Conservation (phyloP, 2,329 filamentous ascomycete species). For the Colletotrichum lini region DNA sequence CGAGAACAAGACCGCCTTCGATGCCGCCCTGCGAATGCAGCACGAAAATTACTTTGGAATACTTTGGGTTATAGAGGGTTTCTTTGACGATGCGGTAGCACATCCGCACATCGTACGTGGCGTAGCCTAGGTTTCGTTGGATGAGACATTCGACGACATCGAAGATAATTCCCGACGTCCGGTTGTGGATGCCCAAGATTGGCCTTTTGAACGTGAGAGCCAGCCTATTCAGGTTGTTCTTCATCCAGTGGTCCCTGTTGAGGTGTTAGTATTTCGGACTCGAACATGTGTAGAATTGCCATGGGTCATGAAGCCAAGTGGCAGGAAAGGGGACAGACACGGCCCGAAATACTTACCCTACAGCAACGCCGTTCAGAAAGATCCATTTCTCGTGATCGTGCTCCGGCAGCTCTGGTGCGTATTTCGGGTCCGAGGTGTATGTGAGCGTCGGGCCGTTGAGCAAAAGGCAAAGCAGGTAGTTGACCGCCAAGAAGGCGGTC, state of each 20-base stretch:
- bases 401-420: constrained; percentile 63
- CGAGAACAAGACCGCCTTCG: constrained; percentile 79
- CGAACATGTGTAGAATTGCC: background rate
- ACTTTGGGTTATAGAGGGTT: constrained; percentile 72
- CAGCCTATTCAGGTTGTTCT: constrained; percentile 79
- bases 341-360: constrained; percentile 62
- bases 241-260: constrained; percentile 74
- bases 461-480: constrained; percentile 65
- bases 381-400: constrained; percentile 81
- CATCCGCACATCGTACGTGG: constrained; percentile 76
- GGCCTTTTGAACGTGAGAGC: constrained; percentile 80
- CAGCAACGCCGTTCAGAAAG: constrained; percentile 81
- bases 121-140: constrained; percentile 81
- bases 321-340: background rate
- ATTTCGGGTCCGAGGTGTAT: constrained; percentile 68
- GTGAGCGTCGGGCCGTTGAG: constrained; percentile 66
- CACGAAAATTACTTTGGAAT: constrained; percentile 80
- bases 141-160: constrained; percentile 84
- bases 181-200: constrained; percentile 82
- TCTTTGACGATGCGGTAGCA: constrained; percentile 76
- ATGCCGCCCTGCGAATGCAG: constrained; percentile 85
- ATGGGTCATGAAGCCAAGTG: background rate
- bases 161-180: constrained; percentile 80
- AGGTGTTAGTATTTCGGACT: constrained; percentile 7
- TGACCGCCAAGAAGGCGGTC: constrained; percentile 62